Conservation (phyloP, 208 protist species). For the Crithidia thermophila region DNA sequence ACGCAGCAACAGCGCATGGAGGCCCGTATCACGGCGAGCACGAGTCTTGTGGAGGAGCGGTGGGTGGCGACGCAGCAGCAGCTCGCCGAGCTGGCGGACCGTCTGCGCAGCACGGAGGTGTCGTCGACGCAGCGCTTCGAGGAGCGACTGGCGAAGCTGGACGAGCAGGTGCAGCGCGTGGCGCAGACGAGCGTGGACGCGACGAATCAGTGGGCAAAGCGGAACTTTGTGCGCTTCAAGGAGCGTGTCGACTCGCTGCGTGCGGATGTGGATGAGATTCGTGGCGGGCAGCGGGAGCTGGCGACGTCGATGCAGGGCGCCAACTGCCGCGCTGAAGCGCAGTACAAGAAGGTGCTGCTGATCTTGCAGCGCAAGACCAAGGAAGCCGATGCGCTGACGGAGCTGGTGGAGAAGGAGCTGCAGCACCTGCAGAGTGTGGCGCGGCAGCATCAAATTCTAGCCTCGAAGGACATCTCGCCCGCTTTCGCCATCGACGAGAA, state of each 20-base stretch:
- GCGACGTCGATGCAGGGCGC: slow-evolving; percentile 38
- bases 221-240: slow-evolving; percentile 83
- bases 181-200: slow-evolving; percentile 47
- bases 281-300: slow-evolving; percentile 40
- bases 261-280: slow-evolving; percentile 37
- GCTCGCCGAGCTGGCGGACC: slow-evolving; percentile 14
- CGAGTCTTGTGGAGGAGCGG: slow-evolving; percentile 28
- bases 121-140: slow-evolving; percentile 24
- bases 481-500: slow-evolving; percentile 21
- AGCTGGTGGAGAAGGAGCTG: slow-evolving; percentile 79
- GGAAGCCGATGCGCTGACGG: slow-evolving; percentile 67
- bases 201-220: slow-evolving; percentile 65
- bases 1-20: slow-evolving; percentile 25
- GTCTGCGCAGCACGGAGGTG: slow-evolving; percentile 4
- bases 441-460: slow-evolving; percentile 56
- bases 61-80: slow-evolving; percentile 27
- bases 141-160: slow-evolving; percentile 28
- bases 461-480: slow-evolving; percentile 38
- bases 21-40: slow-evolving; percentile 8
- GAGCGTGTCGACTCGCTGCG: slow-evolving; percentile 64
- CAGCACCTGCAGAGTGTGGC: slow-evolving; percentile 65
- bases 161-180: slow-evolving; percentile 18
- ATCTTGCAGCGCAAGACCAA: slow-evolving; percentile 64
- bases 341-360: slow-evolving; percentile 68
- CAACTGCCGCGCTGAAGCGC: slow-evolving; percentile 60